Base-by-base conservation (phyloP, 2,329 filamentous ascomycete genomes). In the Byssoonygena ceratinophila region DNA sequence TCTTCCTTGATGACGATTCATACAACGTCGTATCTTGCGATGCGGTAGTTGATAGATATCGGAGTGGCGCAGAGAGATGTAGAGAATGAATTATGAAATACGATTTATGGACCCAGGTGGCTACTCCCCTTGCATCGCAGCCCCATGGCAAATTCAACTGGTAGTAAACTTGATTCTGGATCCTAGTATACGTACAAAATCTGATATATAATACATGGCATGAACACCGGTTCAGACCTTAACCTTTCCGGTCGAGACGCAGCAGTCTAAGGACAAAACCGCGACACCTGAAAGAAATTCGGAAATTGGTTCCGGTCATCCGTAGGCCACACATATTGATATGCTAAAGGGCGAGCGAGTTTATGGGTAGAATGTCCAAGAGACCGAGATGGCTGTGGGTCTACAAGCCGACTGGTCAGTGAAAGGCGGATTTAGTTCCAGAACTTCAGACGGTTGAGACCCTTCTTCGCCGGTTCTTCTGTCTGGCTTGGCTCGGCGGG, bases 391-490 rank as follows among this genome's bases (percentile, higher is more conserved):
- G n/a, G n/a, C n/a, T n/a, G n/a, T n/a, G n/a, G n/a, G n/a, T n/a
- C n/a, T n/a, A n/a, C n/a, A n/a, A n/a, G n/a, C n/a, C n/a, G n/a
- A 23, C 20, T 12, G 14, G 20, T 5, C 16, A 40, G 7, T 8
- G 4, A 14, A 20, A 14, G 36, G 7, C 16, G 18, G 20, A n/a
- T 36, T 20, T 46, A 44, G 27, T 51, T 48, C 55, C 55, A 57
- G 44, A 57, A 57, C 46, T 55, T 57, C 44, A 55, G 47, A 14
- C 52, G 51, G 20, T 25, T 47, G n/a, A 57, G 51, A 22, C 51
- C 54, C 36, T 47, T 51, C 50, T 57, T 53, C 49, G 54, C 32
- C 4, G 39, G 32, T 4, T 46, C 43, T 18, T 46, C 49, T 29
- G 46, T 39, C 46, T 27, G 18, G n/a, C 25, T 18, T 40, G 53